phyloP scores from a whole-genome alignment of 441 rosid genomes.

The Biscutella laevigata region DNA sequence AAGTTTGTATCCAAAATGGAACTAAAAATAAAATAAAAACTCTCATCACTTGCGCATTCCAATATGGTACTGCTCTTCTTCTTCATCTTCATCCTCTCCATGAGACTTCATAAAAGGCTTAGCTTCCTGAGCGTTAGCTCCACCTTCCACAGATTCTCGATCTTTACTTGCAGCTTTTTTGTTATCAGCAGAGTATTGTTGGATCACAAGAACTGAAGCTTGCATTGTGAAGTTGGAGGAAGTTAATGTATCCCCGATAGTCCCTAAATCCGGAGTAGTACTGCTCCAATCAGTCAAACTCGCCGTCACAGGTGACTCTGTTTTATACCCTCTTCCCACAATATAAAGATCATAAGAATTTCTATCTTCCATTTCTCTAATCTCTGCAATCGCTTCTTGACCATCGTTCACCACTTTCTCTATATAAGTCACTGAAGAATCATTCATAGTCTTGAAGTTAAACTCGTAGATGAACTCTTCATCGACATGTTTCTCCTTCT shows the following conservation, averaged over 20 bases:
- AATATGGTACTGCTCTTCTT: slow-evolving; percentile 2
- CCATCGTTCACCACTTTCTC: slow-evolving; percentile 29
- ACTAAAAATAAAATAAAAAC: not conserved
- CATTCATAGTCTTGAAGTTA: slow-evolving; percentile 25
- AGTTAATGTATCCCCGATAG: slow-evolving; percentile 25
- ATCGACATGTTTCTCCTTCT: slow-evolving; percentile 21
- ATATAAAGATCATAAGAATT: slow-evolving; percentile 27
- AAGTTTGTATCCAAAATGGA: not conserved
- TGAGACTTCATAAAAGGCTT: slow-evolving; percentile 14
- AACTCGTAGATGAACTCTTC: slow-evolving; percentile 32
- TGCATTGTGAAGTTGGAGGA: slow-evolving; percentile 19
- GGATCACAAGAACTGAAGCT: slow-evolving; percentile 34
- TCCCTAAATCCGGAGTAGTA: slow-evolving; percentile 29
- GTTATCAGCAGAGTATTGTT: slow-evolving; percentile 19
- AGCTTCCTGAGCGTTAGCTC: not conserved
- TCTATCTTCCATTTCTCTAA: slow-evolving; percentile 18
- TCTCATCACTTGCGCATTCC: slow-evolving; percentile 8
- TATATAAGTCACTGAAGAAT: slow-evolving; percentile 18
- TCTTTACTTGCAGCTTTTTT: not conserved
- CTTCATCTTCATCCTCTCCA: slow-evolving; percentile 17
- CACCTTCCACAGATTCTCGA: not conserved
- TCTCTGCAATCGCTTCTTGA: slow-evolving; percentile 24
- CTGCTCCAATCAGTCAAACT: slow-evolving; percentile 26
- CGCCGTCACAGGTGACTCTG: slow-evolving; percentile 10
- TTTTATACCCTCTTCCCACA: slow-evolving; percentile 29